These are phyloP conservation scores for Psilocybe mexicana DNA, from an alignment of 1,284 basidiomycete genomes.

Conservation along the genomic window DNA sequence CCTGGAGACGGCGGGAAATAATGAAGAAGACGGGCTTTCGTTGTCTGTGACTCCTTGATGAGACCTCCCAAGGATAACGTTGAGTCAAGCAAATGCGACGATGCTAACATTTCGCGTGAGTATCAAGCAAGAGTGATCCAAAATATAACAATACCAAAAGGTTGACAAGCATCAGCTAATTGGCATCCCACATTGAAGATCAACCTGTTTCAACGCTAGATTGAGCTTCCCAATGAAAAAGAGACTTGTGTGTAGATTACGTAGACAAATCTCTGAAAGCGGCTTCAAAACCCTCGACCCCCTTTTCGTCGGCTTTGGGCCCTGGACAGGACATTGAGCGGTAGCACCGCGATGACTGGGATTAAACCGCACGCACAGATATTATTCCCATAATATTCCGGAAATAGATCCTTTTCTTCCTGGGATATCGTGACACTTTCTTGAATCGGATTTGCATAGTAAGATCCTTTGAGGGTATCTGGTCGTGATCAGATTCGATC, in stretches of 20 bases:
- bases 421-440: conserved; percentile 62
- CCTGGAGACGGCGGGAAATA: conserved; percentile 76
- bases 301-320: conserved; percentile 62
- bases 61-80: conserved; percentile 63
- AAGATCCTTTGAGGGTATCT: conserved; percentile 89
- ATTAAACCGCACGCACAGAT: conserved; percentile 55
- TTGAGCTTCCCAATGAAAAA: neutral
- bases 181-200: conserved; percentile 80
- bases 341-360: neutral
- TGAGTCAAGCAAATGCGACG: conserved; percentile 61
- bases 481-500: conserved; percentile 1
- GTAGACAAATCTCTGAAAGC: conserved; percentile 84
- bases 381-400: conserved; percentile 79
- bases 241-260: conserved; percentile 34
- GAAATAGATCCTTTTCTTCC: conserved; percentile 55
- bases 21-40: conserved; percentile 86
- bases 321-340: conserved; percentile 43
- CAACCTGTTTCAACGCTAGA: conserved; percentile 46
- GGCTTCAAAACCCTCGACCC: conserved; percentile 75
- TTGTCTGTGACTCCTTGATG: conserved; percentile 67
- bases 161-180: conserved; percentile 83
- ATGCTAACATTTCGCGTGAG: conserved; percentile 41
- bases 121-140: neutral
- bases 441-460: conserved; percentile 85
- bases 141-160: conserved; percentile 60